A percentile compares a stretch with the other conserved stretches of the same genome.
phyloP scores from a whole-genome alignment of 345 rosid genomes.

The Trapa bicornis region DNA sequence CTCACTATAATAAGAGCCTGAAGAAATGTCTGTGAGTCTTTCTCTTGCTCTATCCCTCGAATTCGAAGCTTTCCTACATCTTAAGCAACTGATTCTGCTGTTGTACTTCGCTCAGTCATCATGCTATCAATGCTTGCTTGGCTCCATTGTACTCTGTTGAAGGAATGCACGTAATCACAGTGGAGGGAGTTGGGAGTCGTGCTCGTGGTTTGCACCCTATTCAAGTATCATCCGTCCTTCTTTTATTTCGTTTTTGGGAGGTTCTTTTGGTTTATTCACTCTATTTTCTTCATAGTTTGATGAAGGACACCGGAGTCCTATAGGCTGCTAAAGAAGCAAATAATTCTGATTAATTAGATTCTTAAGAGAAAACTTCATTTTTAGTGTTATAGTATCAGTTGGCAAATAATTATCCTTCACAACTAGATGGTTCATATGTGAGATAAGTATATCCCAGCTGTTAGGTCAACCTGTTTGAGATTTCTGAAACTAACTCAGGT shows the following conservation, averaged over 20 bases:
- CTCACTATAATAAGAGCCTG: conserved; percentile 36
- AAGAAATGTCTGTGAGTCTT: conserved; percentile 70
- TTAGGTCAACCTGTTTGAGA: neutral
- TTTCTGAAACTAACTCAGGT: neutral
- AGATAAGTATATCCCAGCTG: neutral
- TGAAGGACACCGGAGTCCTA: neutral
- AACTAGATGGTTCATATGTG: neutral
- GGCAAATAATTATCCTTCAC: neutral
- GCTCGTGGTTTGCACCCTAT: conserved; percentile 79
- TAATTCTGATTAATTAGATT: neutral
- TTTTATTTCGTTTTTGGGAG: neutral
- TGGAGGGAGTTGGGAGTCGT: conserved; percentile 80
- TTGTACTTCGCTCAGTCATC: conserved; percentile 42
- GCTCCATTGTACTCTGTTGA: conserved; percentile 89
- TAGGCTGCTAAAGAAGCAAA: neutral
- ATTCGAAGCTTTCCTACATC: neutral
- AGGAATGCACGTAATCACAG: conserved; percentile 90
- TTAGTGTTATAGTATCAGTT: neutral
- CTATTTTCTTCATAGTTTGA: neutral
- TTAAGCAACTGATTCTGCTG: neutral
- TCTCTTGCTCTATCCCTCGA: neutral
- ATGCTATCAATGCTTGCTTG: conserved; percentile 92
- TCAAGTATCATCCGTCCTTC: conserved; percentile 37
- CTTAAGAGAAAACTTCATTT: neutral
- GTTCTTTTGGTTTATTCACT: neutral